Base-by-base conservation (phyloP, 306 rosid genomes). In the Pachyrhizus erosus region DNA sequence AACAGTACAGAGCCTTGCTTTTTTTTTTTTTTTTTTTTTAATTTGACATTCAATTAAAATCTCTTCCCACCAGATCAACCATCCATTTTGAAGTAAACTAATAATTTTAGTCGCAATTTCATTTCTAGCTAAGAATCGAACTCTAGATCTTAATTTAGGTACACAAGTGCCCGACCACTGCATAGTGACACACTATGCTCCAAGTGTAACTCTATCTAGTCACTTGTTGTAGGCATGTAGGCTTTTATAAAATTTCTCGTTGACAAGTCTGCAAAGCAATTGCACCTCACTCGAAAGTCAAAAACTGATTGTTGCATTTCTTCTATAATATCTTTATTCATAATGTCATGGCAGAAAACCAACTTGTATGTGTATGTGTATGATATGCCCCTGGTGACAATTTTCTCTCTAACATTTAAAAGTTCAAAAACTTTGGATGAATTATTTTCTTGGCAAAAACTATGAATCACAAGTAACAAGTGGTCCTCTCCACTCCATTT, bases 351-450 rank as follows among this genome's bases (percentile, higher is more conserved):
- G 14, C 69, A 23, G 31, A 54, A 27, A 17, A 31, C 52, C 65
- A 58, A 43, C 23, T 13, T 17, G 2, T 64, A n/a, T 15, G 23
- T 42, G 7, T 12, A 5, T 23, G 23, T 70, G 17, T 42, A 20
- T 69, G 55, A 39, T 20, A 39, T 20, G 12, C 12, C 20, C 24
- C 84, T 71, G 83, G 89, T 55, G 70, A 76, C 78, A 88, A 27
- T 34, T 78, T 78, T 80, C 62, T 85, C 86, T 71, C 43, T 0
- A 26, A 68, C 88, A 82, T 86, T 77, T 17, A 86, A 65, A 89
- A 86, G 84, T 78, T 88, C 83, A 57, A 87, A 84, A 61, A 85
- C 88, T 77, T 83, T 82, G 7, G 45, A 61, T 11, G 49, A 69
- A 77, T 81, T 73, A 74, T 83, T 65, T 55, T 75, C 87, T 71